Evolutionary conservation across 305 asterid species (phyloP), one percentile per base, ranked within the genome.

Genomic region (Solanum hybrid): DNA sequence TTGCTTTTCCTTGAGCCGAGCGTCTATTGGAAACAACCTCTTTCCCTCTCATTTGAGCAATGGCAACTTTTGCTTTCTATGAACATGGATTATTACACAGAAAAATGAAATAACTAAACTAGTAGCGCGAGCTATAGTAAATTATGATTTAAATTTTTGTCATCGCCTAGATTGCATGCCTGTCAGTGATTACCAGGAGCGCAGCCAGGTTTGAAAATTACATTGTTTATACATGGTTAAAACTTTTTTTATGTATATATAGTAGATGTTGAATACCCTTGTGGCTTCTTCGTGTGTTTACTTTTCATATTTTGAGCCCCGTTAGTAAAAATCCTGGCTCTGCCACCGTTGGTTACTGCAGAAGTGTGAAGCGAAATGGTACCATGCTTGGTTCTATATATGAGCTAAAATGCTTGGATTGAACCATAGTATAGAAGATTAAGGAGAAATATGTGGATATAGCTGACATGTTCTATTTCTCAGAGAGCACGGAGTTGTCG

Each of bases 401-500:
- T 75, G 85, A 36, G 57, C 57, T 79, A 79, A 35, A 36, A 22
- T 79, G 20, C 57, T 36, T 22, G 22, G 85, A 78, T 4, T 79
- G 7, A 34, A 9, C 3, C 26, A 76, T 37, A 16, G 3, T 76
- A 33, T 76, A 18, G 42, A 76, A 76, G 1, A 33, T 79, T 24
- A 24, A 24, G 64, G n/a, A 37, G 86, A 37, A 40, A 3, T 81
- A 81, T 14, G 10, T 90, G 88, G 79, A 73, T 85, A 73, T 87
- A 79, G 73, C 86, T 80, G 64, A 78, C 86, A 64, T 85, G 46
- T 73, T 86, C 83, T 88, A 36, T 37, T 88, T 87, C 64, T 89
- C 92, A 97, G 99, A 94, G 99, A 97, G 87, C 99, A 96, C 26
- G 99, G 99, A 11, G 97, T 93, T 83, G 97, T 96, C 3, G 99